Evolutionary conservation across 2,329 filamentous ascomycete genomes (phyloP), one percentile per base, ranked within the genome.

Genomic region (Monilinia fructigena): DNA sequence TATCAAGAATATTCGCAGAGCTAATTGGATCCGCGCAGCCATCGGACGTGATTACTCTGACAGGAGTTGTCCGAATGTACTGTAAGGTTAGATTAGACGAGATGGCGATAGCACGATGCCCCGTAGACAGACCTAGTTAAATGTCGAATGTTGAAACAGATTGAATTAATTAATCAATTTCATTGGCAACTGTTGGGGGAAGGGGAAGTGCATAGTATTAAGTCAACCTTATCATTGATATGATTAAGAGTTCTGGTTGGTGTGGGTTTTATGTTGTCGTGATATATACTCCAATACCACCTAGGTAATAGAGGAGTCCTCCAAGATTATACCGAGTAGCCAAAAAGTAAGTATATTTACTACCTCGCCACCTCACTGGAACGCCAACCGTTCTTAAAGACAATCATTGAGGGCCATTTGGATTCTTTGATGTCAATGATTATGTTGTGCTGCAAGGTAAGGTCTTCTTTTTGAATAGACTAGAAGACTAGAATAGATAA

Each of bases 41-140:
- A 18, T 47, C 55, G 42, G 55, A 59, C 35, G 3, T 31, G 55
- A 47, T 42, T 48, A 48, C 55, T 59, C 28, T 11, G 42, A 45
- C 35, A 40, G 20, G 55, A 4, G 28, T 47, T 35, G 42, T 48
- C 55, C 55, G 55, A 35, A 35, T 35, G 31, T 35, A 35, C 31
- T 35, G 31, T 35, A 35, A 35, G 31, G 31, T 35, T 35, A 35
- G 31, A 35, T 35, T 35, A 35, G 31, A 35, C 31, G 31, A 35
- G 16, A 18, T 47, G 14, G 42, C 42, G 14, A 47, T 47, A 7
- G 14, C 14, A 23, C 42, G 28, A 48, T 59, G 20, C 42, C 42
- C n/a, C 35, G 16, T 58, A 31, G 20, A 10, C 11, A 7, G 5
- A 58, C 40, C 23, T 42, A 59, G 45, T 35, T 35, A 1, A 35